Conservation (phyloP, 2,329 filamentous ascomycete species). For the Talaromyces sp. region DNA sequence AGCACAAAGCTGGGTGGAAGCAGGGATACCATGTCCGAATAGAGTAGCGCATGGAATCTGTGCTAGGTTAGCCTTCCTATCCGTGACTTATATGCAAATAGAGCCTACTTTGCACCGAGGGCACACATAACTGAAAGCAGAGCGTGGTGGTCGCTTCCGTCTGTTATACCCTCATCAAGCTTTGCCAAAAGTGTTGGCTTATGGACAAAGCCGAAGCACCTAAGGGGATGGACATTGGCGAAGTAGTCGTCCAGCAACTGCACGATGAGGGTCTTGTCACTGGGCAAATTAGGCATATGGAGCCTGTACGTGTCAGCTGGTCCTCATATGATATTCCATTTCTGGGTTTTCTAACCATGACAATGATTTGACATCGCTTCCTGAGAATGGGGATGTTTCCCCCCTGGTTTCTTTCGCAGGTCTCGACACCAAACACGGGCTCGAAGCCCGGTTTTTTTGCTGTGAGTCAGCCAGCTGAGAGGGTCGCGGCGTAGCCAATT, state of each 20-base stretch:
- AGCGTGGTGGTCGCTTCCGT: conserved; percentile 14
- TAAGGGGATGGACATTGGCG: conserved; percentile 22
- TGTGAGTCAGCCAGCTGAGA: background rate
- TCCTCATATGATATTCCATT: background rate
- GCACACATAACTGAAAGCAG: conserved; percentile 20
- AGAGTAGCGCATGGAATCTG: conserved; percentile 11
- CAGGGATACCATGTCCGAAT: conserved; percentile 18
- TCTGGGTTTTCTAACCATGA: background rate
- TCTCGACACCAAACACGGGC: background rate
- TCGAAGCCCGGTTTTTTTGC: background rate
- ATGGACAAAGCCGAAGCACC: conserved; percentile 24
- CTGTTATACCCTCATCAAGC: conserved; percentile 18
- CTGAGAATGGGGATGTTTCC: background rate
- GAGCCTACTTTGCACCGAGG: background rate
- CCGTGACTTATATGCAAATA: background rate
- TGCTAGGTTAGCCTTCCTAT: background rate
- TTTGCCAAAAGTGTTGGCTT: conserved; percentile 22
- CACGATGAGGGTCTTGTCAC: background rate
- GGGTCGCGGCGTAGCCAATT: background rate
- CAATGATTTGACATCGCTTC: background rate
- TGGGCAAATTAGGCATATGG: background rate
- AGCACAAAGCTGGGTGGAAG: background rate
- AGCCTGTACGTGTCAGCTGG: background rate
- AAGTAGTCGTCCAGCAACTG: conserved; percentile 21
- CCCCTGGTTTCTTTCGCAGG: background rate